These are phyloP conservation scores for Cutaneotrichosporon daszewskae DNA, from an alignment of 1,284 basidiomycete species.

Conservation along the genomic window DNA sequence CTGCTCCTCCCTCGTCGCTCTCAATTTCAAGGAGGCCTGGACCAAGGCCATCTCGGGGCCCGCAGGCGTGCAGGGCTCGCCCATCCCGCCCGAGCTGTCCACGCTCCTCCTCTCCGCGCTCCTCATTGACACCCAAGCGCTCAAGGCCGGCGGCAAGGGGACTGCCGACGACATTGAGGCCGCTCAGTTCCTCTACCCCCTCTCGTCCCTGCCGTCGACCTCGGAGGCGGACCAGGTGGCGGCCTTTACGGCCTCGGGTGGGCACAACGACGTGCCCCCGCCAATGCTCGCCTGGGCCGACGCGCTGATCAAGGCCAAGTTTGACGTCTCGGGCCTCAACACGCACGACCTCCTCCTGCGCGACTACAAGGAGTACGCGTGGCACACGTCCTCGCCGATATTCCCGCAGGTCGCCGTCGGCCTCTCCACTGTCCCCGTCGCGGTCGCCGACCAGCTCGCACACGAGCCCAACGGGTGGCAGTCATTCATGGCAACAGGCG, in stretches of 20 bases:
- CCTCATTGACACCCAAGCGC: conserved; percentile 73
- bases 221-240: not conserved
- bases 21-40: conserved; percentile 50
- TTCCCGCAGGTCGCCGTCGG: conserved; percentile 53
- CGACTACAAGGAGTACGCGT: conserved; percentile 85
- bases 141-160: conserved; percentile 70
- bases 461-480: conserved; percentile 44
- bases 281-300: conserved; percentile 49
- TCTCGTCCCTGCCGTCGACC: conserved; percentile 23
- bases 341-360: conserved; percentile 73
- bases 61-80: conserved; percentile 29
- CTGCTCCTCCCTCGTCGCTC: conserved; percentile 69
- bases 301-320: conserved; percentile 60
- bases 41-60: conserved; percentile 21
- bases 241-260: not conserved
- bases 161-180: conserved; percentile 58
- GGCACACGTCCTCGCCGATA: conserved; percentile 44
- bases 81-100: conserved; percentile 55
- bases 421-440: conserved; percentile 70
- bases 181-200: conserved; percentile 55
- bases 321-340: conserved; percentile 61
- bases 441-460: conserved; percentile 56
- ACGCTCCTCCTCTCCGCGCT: conserved; percentile 73
- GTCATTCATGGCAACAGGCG: conserved; percentile 52
- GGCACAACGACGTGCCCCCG: conserved; percentile 14